A percentile compares a stretch with the other conserved stretches of the same genome.
Conservation (phyloP, 148 eudicot species). For the Vaccinium macrocarpon region DNA sequence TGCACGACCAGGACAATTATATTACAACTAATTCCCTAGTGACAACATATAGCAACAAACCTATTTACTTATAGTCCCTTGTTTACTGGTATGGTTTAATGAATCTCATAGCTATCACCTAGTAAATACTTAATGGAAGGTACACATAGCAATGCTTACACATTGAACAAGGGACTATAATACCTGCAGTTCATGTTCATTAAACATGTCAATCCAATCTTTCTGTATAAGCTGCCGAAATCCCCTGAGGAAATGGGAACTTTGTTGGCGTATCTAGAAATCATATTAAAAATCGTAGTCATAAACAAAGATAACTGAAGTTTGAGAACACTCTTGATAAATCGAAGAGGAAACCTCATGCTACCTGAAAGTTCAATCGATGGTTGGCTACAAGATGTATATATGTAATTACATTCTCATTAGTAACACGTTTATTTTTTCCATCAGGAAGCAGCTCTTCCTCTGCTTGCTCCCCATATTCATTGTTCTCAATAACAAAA, state of each 20-base stretch:
- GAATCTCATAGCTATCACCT: neutral
- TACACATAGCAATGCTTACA: neutral
- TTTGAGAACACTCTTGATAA: slow-evolving; percentile 4
- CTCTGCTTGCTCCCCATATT: slow-evolving; percentile 92
- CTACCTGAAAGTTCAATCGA: slow-evolving; percentile 90
- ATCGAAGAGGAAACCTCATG: neutral
- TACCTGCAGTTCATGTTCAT: slow-evolving; percentile 99
- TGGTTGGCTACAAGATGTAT: slow-evolving; percentile 88
- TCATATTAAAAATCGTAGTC: slow-evolving; percentile 4
- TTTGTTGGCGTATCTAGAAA: slow-evolving; percentile 92
- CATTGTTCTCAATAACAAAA: slow-evolving; percentile 88
- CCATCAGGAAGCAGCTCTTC: slow-evolving; percentile 89
- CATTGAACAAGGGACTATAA: neutral
- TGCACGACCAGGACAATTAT: neutral
- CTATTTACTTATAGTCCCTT: too few species aligned
- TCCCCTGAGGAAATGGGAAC: slow-evolving; percentile 78
- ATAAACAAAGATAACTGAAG: neutral
- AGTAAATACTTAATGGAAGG: neutral
- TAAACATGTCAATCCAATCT: slow-evolving; percentile 98
- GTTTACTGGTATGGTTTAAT: neutral
- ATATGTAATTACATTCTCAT: slow-evolving; percentile 82
- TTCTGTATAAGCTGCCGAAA: slow-evolving; percentile 88
- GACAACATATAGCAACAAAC: neutral
- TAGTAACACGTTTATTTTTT: slow-evolving; percentile 73
- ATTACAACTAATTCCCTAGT: neutral